Conservation (phyloP, 148 eudicot species). For the Nyssa sinensis region DNA sequence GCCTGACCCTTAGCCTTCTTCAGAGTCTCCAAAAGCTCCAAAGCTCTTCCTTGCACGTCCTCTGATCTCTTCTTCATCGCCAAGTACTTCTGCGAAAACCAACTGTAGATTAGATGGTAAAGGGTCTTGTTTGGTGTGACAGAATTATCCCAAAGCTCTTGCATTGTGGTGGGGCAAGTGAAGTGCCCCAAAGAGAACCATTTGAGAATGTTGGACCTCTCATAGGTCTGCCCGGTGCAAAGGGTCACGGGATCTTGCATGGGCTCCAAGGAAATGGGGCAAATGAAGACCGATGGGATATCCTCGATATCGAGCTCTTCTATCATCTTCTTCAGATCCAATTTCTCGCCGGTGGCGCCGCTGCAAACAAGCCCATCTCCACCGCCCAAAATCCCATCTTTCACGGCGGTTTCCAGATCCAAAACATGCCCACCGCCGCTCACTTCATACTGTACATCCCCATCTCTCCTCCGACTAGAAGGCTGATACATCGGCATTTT, state of each 20-base stretch:
- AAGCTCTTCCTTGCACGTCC: slow-evolving; percentile 83
- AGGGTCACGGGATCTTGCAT: slow-evolving; percentile 96
- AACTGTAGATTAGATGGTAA: slow-evolving; percentile 57
- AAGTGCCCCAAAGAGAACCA: slow-evolving; percentile 77
- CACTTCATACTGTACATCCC: slow-evolving; percentile 31
- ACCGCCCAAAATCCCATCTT: slow-evolving; percentile 66
- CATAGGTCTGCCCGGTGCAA: slow-evolving; percentile 91
- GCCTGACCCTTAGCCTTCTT: slow-evolving; percentile 77
- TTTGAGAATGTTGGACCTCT: slow-evolving; percentile 68
- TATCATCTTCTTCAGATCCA: slow-evolving; percentile 87
- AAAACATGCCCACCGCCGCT: slow-evolving; percentile 63
- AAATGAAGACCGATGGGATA: slow-evolving; percentile 71
- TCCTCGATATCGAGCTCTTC: slow-evolving; percentile 56
- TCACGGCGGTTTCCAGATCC: slow-evolving; percentile 80
- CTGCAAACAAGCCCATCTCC: slow-evolving; percentile 20
- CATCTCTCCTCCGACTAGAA: slow-evolving; percentile 14
- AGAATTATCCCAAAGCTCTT: slow-evolving; percentile 78
- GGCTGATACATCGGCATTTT: slow-evolving; percentile 65
- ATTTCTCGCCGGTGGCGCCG: slow-evolving; percentile 25
- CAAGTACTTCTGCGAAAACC: slow-evolving; percentile 73
- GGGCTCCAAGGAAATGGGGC: slow-evolving; percentile 86
- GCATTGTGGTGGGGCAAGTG: slow-evolving; percentile 87
- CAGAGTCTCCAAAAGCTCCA: slow-evolving; percentile 63
- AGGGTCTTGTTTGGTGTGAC: slow-evolving; percentile 78
- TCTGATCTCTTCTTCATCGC: slow-evolving; percentile 81